Conservation (phyloP, 2,329 filamentous ascomycete genomes). For the Nemania sp. region DNA sequence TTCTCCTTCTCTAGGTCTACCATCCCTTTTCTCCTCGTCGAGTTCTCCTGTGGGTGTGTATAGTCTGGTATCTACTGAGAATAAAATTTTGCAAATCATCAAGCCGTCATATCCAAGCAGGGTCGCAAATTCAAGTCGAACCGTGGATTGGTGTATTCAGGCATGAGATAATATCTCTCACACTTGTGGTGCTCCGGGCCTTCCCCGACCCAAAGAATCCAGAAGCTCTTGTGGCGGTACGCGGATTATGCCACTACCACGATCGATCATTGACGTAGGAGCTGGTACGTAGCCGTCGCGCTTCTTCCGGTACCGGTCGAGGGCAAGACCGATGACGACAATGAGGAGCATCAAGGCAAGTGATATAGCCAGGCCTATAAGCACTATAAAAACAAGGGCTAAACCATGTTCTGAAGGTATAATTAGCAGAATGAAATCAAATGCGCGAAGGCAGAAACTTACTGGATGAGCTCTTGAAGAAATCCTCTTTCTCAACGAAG, state of each 20-base stretch:
- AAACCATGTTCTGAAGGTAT: slow-evolving; percentile 57
- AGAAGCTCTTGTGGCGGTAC: slow-evolving; percentile 66
- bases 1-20: slow-evolving; percentile 23
- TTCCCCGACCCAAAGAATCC: slow-evolving; percentile 55
- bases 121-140: slow-evolving; percentile 4
- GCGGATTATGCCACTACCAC: slow-evolving; percentile 60
- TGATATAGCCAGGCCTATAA: slow-evolving; percentile 79
- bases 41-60: slow-evolving; percentile 12
- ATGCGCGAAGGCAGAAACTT: slow-evolving; percentile 43
- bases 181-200: slow-evolving; percentile 56
- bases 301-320: slow-evolving; percentile 77
- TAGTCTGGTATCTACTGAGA: slow-evolving; percentile 10
- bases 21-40: slow-evolving; percentile 17
- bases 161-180: slow-evolving; percentile 40
- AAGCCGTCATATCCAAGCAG: slow-evolving; percentile 27
- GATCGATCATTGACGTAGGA: slow-evolving; percentile 67
- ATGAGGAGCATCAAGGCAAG: slow-evolving; percentile 78
- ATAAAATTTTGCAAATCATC: slow-evolving; percentile 7
- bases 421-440: slow-evolving; percentile 18
- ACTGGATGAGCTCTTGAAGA: slow-evolving; percentile 69
- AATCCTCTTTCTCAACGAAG: slow-evolving; percentile 80
- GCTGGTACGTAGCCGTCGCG: slow-evolving; percentile 82
- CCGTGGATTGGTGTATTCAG: slow-evolving; percentile 5
- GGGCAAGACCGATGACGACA: slow-evolving; percentile 72
- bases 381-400: slow-evolving; percentile 75